phyloP scores from a whole-genome alignment of 306 rosid genomes.

The Cucumis cinereus region DNA sequence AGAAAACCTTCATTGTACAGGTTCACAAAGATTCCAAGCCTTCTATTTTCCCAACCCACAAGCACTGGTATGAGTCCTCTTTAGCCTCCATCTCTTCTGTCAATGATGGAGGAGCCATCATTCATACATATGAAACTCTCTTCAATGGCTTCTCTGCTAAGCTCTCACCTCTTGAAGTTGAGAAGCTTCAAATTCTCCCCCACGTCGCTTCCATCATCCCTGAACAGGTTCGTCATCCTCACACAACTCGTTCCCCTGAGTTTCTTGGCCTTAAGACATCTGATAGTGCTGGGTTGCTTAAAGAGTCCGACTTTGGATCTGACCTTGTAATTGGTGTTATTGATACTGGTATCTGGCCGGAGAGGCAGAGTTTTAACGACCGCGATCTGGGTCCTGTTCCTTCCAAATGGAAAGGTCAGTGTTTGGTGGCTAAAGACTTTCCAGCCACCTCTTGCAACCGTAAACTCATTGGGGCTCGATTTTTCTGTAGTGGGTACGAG shows the following conservation, averaged over 20 bases:
- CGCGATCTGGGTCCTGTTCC: conserved; percentile 54
- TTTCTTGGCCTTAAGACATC: conserved; percentile 62
- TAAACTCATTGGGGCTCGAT: conserved; percentile 67
- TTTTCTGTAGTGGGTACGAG: conserved; percentile 57
- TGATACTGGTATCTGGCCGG: conserved; percentile 88
- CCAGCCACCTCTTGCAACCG: conserved; percentile 51
- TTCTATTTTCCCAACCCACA: conserved; percentile 64
- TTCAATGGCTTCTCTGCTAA: conserved; percentile 73
- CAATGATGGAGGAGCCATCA: background rate
- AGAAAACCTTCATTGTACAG: conserved; percentile 57
- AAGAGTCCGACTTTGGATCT: conserved; percentile 75
- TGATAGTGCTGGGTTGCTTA: conserved; percentile 55
- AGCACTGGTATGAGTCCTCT: conserved; percentile 61
- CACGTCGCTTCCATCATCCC: conserved; percentile 54
- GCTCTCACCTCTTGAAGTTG: conserved; percentile 40
- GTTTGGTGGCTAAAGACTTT: conserved; percentile 37
- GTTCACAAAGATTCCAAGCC: conserved; percentile 55
- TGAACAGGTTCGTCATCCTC: conserved; percentile 50
- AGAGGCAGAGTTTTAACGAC: conserved; percentile 62
- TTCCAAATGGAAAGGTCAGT: conserved; percentile 67
- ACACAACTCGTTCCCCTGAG: conserved; percentile 85
- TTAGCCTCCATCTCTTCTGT: conserved; percentile 26
- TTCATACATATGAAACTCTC: conserved; percentile 61
- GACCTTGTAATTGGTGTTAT: conserved; percentile 87
- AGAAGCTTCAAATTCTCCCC: conserved; percentile 25